phyloP scores from a whole-genome alignment of 352 stramenopile species.

The Globisporangium rhizosaccharum region DNA sequence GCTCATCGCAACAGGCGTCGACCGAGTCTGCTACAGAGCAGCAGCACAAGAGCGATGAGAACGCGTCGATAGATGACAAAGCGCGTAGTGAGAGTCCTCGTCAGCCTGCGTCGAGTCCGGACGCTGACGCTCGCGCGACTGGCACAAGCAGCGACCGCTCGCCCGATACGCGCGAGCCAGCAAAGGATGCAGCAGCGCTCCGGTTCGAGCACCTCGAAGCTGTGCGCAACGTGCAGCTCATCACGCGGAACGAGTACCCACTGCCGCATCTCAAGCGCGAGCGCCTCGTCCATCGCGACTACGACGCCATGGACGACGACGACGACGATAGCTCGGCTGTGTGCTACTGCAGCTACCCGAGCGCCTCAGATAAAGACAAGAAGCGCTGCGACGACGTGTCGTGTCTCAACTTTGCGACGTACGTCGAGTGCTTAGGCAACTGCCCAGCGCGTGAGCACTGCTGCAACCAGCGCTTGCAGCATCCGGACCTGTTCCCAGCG shows the following conservation, averaged over 20 bases:
- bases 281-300: slow-evolving; percentile 21
- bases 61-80: neutral
- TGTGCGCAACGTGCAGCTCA: slow-evolving; percentile 53
- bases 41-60: neutral
- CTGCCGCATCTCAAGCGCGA: slow-evolving; percentile 40
- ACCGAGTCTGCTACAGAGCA: neutral
- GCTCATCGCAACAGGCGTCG: too few species aligned
- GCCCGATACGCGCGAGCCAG: neutral
- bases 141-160: too few species aligned
- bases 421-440: slow-evolving; percentile 61
- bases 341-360: slow-evolving; percentile 58
- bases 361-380: slow-evolving; percentile 30
- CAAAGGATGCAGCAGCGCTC: neutral
- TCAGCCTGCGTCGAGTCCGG: too few species aligned
- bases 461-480: slow-evolving; percentile 73
- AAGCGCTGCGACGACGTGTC: slow-evolving; percentile 77
- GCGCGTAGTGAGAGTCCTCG: too few species aligned
- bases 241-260: slow-evolving; percentile 70
- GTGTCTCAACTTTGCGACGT: slow-evolving; percentile 87
- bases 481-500: slow-evolving; percentile 49
- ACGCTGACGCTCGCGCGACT: too few species aligned
- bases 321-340: slow-evolving; percentile 45
- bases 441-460: slow-evolving; percentile 52
- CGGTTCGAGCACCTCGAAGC: slow-evolving; percentile 60
- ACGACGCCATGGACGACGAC: slow-evolving; percentile 18